These are phyloP conservation scores for Lachnellula hyalina DNA, from an alignment of 2,329 filamentous ascomycete species.

Conservation along the genomic window DNA sequence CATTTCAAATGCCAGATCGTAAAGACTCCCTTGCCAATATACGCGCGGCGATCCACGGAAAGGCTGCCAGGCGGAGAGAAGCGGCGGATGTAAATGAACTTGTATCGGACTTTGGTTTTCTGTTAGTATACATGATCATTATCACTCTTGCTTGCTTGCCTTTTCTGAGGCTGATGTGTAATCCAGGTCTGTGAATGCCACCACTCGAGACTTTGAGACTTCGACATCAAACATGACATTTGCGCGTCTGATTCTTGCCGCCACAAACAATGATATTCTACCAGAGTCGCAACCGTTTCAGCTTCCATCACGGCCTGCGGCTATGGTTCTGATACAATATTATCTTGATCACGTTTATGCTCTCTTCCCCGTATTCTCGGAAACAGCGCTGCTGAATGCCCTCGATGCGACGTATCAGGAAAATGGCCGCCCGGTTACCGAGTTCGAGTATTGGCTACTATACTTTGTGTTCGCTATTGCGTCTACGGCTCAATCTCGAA, in stretches of 20 bases:
- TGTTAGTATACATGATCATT: constrained; percentile 48
- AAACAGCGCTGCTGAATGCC: constrained; percentile 70
- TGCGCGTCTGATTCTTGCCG: constrained; percentile 79
- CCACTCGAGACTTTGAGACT: constrained; percentile 87
- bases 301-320: constrained; percentile 68
- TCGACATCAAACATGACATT: constrained; percentile 88
- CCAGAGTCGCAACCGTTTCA: constrained; percentile 54
- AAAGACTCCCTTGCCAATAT: constrained; percentile 60
- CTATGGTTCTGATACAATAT: constrained; percentile 67
- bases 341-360: constrained; percentile 80
- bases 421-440: constrained; percentile 51
- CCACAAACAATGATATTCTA: constrained; percentile 67
- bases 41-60: constrained; percentile 57
- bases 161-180: neutral
- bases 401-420: constrained; percentile 78
- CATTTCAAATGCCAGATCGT: constrained; percentile 46
- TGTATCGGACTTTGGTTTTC: constrained; percentile 87
- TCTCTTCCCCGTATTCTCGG: constrained; percentile 76
- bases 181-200: constrained; percentile 82
- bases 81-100: constrained; percentile 85
- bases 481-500: constrained; percentile 67
- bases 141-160: neutral
- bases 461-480: constrained; percentile 87
- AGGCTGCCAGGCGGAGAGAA: constrained; percentile 62
- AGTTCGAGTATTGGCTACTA: constrained; percentile 77